Evolutionary conservation across 2,329 filamentous ascomycete genomes (phyloP).

Genomic region (Aspergillaceae sp.): DNA sequence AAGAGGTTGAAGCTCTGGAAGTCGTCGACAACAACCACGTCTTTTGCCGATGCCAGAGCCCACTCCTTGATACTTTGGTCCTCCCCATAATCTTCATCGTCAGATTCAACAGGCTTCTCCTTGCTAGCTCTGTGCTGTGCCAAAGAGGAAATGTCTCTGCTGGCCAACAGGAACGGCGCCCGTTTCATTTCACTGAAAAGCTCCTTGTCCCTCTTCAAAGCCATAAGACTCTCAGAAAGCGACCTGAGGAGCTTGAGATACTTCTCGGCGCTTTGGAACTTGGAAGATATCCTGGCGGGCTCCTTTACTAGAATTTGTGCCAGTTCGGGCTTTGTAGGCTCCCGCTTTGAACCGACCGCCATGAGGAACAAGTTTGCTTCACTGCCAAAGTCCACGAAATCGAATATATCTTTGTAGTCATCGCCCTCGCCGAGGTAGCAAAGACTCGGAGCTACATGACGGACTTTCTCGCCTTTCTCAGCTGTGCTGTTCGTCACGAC

Average conservation of each 20-base stretch:
- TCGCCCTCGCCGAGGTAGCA: slow-evolving; percentile 70
- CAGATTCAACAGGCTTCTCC: slow-evolving; percentile 14
- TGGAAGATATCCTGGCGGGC: slow-evolving; percentile 69
- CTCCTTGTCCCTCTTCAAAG: slow-evolving; percentile 67
- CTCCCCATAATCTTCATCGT: slow-evolving; percentile 51
- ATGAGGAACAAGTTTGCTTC: slow-evolving; percentile 83
- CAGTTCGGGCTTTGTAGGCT: slow-evolving; percentile 80
- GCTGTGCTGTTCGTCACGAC: slow-evolving; percentile 34
- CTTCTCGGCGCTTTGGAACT: slow-evolving; percentile 72
- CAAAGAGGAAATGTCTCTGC: slow-evolving; percentile 56
- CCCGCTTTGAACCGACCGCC: slow-evolving; percentile 80
- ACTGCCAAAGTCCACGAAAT: slow-evolving; percentile 88
- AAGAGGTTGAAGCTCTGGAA: slow-evolving; percentile 84
- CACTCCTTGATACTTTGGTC: slow-evolving; percentile 64
- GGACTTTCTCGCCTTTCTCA: slow-evolving; percentile 39
- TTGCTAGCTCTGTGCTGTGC: slow-evolving; percentile 11
- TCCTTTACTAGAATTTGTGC: slow-evolving; percentile 75
- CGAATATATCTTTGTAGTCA: slow-evolving; percentile 82
- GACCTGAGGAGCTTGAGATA: slow-evolving; percentile 77
- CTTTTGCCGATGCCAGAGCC: slow-evolving; percentile 61
- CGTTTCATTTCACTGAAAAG: slow-evolving; percentile 68
- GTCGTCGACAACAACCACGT: slow-evolving; percentile 76
- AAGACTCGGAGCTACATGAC: slow-evolving; percentile 58
- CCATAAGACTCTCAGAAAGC: slow-evolving; percentile 62
- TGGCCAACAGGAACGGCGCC: slow-evolving; percentile 72